Evolutionary conservation across 768 basidiomycete species (phyloP).

Genomic region (Clavaria fumosa): DNA sequence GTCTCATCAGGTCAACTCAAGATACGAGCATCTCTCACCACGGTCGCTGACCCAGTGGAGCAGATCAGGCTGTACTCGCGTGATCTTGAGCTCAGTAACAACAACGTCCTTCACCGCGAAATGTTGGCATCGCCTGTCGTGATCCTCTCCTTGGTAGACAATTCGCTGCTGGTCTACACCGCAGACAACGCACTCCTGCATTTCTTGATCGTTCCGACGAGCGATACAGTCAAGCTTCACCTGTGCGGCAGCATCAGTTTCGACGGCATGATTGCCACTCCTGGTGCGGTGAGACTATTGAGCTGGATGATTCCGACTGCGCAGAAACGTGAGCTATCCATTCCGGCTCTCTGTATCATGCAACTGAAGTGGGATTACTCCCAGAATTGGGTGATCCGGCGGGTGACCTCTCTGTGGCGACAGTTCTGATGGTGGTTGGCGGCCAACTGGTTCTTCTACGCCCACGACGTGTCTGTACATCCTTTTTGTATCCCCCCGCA

Average conservation of each 20-base stretch:
- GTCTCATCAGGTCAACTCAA: constrained; percentile 46
- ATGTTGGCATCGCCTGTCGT: constrained; percentile 62
- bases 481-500: too few species aligned
- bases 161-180: constrained; percentile 87
- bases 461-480: constrained; percentile 72
- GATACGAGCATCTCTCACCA: not conserved
- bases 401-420: constrained; percentile 85
- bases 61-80: constrained; percentile 91
- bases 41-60: not conserved
- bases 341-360: not conserved
- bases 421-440: constrained; percentile 90
- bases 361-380: not conserved
- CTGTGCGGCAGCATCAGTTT: constrained; percentile 93
- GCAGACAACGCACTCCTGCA: constrained; percentile 88
- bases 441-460: constrained; percentile 80
- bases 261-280: constrained; percentile 72
- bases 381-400: constrained; percentile 87
- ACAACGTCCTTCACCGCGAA: constrained; percentile 74
- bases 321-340: constrained; percentile 64
- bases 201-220: constrained; percentile 76
- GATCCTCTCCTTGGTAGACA: constrained; percentile 85
- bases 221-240: constrained; percentile 71
- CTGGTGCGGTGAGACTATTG: constrained; percentile 71
- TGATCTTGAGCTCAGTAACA: constrained; percentile 71
- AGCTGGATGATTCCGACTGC: constrained; percentile 95